Evolutionary conservation across 345 rosid genomes (phyloP).

Genomic region (Turritis glabra): DNA sequence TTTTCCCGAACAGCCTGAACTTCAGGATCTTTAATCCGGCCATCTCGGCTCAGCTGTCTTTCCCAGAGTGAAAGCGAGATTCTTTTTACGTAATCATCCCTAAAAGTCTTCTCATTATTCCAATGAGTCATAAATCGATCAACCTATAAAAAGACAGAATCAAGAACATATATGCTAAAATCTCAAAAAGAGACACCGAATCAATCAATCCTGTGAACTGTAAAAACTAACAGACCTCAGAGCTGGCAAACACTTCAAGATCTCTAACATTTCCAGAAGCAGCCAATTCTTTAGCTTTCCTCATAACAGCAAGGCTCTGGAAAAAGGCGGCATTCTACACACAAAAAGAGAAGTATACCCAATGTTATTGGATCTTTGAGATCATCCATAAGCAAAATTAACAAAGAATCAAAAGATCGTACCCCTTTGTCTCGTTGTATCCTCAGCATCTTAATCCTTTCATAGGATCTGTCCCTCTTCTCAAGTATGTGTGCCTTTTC

Average conservation of each 20-base stretch:
- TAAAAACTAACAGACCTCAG: constrained; percentile 53
- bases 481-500: constrained; percentile 47
- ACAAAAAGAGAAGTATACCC: background rate
- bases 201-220: background rate
- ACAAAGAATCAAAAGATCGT: constrained; percentile 4
- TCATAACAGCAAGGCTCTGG: constrained; percentile 46
- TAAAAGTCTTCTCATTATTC: constrained; percentile 58
- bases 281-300: constrained; percentile 61
- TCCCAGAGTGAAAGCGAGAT: constrained; percentile 58
- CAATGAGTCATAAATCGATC: constrained; percentile 77
- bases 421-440: constrained; percentile 71
- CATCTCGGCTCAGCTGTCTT: constrained; percentile 75
- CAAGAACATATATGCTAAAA: constrained; percentile 26
- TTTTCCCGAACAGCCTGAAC: constrained; percentile 46
- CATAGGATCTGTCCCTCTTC: constrained; percentile 60
- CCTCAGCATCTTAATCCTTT: constrained; percentile 56
- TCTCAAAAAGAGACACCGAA: background rate
- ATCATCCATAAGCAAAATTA: background rate
- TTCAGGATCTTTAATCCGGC: constrained; percentile 66
- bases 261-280: constrained; percentile 51
- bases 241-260: constrained; percentile 52
- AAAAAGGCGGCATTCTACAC: constrained; percentile 56
- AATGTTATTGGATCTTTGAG: background rate
- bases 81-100: constrained; percentile 86
- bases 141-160: constrained; percentile 45